Base-by-base conservation (phyloP, 2,329 filamentous ascomycete genomes). In the Pseudocercospora fuligena region DNA sequence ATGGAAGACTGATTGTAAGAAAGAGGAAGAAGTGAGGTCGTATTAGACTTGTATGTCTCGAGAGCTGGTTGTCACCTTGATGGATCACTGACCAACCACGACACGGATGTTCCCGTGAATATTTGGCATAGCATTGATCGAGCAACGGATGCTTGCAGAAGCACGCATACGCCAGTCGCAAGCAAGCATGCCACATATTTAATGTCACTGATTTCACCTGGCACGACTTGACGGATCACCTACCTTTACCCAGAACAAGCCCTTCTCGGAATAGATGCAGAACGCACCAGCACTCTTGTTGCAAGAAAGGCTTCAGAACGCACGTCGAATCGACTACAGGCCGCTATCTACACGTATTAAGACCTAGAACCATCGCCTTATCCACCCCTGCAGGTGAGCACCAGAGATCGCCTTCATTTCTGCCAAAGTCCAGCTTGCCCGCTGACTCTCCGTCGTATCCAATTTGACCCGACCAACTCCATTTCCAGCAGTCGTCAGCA, bases 381-480 rank as follows among this genome's bases (percentile, higher is more conserved):
- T 58, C 70, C 70, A 75, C 21, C 65, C 68, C 3, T 63, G 63
- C 59, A 73, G 65, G 66, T 72, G 63, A 5, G 66, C 69, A 5
- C 54, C 57, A 5, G 64, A 63, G 0, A 75, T 66, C 2, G 70
- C 40, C 3, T 60, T 65, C 60, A 75, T 60, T 47, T 70, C 72
- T 21, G 64, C 74, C 64, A 78, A 69, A 6, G 73, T 74, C 54
- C 64, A 66, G 21, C 74, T 77, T 56, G 73, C 72, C 66, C 73
- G 68, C 1, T 43, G 63, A 63, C 76, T 77, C 43, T 69, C 66
- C 27, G 73, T 77, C 56, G 73, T 73, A 63, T 74, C 72, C 27
- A 73, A 58, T 14, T 63, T 68, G 3, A 70, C 66, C 8, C 68
- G 31, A 21, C 46, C 47, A 66, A 67, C 4, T 64, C 66, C 36